Evolutionary conservation across 495 filamentous ascomycete species (phyloP).

Genomic region (Aspergillus panamensis): DNA sequence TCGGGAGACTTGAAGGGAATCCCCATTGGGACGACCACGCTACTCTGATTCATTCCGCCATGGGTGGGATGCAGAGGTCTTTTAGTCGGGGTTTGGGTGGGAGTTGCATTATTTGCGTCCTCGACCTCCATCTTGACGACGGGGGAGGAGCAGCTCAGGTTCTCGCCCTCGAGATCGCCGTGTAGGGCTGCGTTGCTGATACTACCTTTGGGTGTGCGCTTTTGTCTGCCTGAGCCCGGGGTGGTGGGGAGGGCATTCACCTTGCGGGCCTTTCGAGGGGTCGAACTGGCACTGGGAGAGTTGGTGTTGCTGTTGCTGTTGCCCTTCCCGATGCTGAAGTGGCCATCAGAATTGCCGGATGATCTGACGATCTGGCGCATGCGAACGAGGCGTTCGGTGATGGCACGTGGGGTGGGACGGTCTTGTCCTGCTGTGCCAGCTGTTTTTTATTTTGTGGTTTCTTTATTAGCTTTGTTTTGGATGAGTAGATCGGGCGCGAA

Average conservation of each 20-base stretch:
- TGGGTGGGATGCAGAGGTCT: not conserved
- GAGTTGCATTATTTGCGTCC: not conserved
- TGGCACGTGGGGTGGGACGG: constrained; percentile 46
- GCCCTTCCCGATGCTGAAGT: constrained; percentile 22
- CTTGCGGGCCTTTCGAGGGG: constrained; percentile 17
- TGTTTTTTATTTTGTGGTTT: constrained; percentile 9
- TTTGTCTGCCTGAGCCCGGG: constrained; percentile 14
- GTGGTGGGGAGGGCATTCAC: not conserved
- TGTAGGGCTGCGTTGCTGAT: not conserved
- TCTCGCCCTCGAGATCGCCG: not conserved
- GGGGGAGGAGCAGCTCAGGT: not conserved
- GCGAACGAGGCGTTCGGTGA: constrained; percentile 44
- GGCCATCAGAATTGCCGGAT: constrained; percentile 5
- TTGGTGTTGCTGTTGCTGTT: not conserved
- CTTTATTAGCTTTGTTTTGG: constrained; percentile 3
- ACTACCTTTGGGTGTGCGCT: not conserved
- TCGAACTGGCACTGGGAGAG: not conserved
- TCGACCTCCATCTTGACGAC: constrained; percentile 6
- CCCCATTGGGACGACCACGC: not conserved
- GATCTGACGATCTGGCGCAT: constrained; percentile 33
- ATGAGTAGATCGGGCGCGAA: not conserved
- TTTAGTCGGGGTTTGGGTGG: not conserved
- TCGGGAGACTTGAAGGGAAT: not conserved
- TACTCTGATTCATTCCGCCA: constrained; percentile 3
- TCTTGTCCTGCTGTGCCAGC: constrained; percentile 20